These are phyloP conservation scores for Colletotrichum sp. DNA, from an alignment of 2,329 filamentous ascomycete species.

Conservation along the genomic window DNA sequence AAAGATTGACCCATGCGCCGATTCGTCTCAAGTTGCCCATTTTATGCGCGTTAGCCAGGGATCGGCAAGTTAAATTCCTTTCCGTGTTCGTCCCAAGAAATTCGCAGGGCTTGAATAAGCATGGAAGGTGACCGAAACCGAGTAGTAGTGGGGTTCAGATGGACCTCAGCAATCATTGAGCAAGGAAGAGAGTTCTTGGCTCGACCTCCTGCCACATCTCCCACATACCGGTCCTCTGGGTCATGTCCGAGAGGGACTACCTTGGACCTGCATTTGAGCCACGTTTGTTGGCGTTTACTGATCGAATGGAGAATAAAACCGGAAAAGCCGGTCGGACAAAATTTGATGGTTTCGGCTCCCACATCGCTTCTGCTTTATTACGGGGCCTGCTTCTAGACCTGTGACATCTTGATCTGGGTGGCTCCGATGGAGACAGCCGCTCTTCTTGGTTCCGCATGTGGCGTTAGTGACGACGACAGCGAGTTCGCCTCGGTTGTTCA, in stretches of 20 bases:
- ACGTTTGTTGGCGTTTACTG: not conserved
- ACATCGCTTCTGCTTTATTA: not conserved
- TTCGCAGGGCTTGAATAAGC: not conserved
- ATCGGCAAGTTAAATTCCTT: not conserved
- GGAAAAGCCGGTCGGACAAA: not conserved
- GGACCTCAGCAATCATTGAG: not conserved
- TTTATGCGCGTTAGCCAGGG: not conserved
- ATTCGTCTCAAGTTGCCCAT: not conserved
- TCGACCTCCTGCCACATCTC: not conserved
- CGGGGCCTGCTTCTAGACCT: not conserved
- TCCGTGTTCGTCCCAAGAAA: not conserved
- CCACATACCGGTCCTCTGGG: not conserved
- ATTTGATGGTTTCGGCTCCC: not conserved
- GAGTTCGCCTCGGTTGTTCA: not conserved
- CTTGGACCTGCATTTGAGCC: not conserved
- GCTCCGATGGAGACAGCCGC: not conserved
- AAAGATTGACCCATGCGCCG: not conserved
- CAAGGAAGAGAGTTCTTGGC: not conserved
- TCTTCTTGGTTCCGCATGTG: not conserved
- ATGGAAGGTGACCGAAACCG: not conserved
- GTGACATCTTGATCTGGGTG: not conserved
- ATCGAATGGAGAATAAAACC: not conserved
- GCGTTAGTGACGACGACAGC: not conserved
- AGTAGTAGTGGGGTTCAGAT: not conserved
- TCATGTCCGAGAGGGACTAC: not conserved